phyloP scores from a whole-genome alignment of 2,329 filamentous ascomycete species.

The Aureobasidium mangrovei region DNA sequence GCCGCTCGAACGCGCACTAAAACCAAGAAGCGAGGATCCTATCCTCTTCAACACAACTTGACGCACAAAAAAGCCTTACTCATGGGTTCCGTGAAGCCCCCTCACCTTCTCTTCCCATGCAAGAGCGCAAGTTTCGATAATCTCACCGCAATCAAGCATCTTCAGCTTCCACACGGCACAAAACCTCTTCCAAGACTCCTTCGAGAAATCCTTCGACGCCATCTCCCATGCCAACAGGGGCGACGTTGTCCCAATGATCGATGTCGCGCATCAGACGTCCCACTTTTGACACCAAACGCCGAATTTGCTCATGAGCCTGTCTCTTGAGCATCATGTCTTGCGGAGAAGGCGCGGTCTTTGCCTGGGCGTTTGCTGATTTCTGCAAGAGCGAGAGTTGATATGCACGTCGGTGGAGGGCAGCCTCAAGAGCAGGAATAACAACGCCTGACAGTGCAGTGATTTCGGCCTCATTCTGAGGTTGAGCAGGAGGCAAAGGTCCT shows the following conservation, averaged over 20 bases:
- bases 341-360: conserved; percentile 25
- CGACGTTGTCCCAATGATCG: conserved; percentile 75
- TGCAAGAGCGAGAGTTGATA: conserved; percentile 52
- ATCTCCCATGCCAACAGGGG: conserved; percentile 87
- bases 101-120: not conserved
- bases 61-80: not conserved
- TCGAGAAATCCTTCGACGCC: conserved; percentile 85
- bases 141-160: conserved; percentile 46
- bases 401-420: conserved; percentile 71
- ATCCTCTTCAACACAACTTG: not conserved
- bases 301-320: conserved; percentile 76
- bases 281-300: conserved; percentile 72
- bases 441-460: conserved; percentile 84
- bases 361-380: conserved; percentile 21
- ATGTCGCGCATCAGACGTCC: conserved; percentile 81
- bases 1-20: not conserved
- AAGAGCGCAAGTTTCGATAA: not conserved
- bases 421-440: conserved; percentile 84
- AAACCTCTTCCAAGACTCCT: conserved; percentile 83
- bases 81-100: not conserved
- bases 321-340: conserved; percentile 34
- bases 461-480: conserved; percentile 44
- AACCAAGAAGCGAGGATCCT: not conserved
- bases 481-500: conserved; percentile 46
- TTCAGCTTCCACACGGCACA: conserved; percentile 82